A percentile compares a stretch with the other conserved stretches of the same genome.
Conservation (phyloP, 1,284 basidiomycete genomes). For the Meira nashicola region DNA sequence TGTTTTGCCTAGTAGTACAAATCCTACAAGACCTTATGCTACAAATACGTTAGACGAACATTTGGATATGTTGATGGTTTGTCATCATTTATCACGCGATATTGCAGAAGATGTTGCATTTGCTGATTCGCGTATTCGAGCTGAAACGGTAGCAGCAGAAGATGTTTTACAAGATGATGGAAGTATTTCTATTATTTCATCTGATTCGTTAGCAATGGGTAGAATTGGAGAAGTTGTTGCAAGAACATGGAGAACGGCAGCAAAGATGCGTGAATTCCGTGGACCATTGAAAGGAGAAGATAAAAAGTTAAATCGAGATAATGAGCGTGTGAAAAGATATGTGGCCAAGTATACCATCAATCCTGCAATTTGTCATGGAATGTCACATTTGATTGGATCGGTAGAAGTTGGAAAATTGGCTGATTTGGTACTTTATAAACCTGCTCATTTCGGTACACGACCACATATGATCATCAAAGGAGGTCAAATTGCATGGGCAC, state of each 20-base stretch:
- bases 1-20: constrained; percentile 94
- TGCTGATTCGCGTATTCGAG: constrained; percentile 93
- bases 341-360: constrained; percentile 96
- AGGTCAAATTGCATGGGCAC: constrained; percentile 81
- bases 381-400: constrained; percentile 80
- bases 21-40: constrained; percentile 88
- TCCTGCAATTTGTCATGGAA: constrained; percentile 90
- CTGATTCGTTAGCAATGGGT: constrained; percentile 96
- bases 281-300: constrained; percentile 66
- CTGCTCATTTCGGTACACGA: constrained; percentile 82
- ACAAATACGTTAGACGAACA: constrained; percentile 94
- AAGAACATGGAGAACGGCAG: constrained; percentile 93
- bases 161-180: constrained; percentile 92
- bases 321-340: constrained; percentile 94
- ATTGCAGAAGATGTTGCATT: constrained; percentile 85
- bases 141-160: constrained; percentile 94
- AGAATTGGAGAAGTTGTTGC: constrained; percentile 84
- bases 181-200: constrained; percentile 90
- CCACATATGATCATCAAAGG: constrained; percentile 92
- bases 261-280: constrained; percentile 78
- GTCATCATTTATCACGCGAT: constrained; percentile 51
- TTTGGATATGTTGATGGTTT: constrained; percentile 94
- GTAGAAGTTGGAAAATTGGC: constrained; percentile 77
- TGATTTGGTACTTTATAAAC: constrained; percentile 90
- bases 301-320: constrained; percentile 65